These are phyloP conservation scores for Kwoniella sp. DNA, from an alignment of 768 basidiomycete species.

Conservation along the genomic window DNA sequence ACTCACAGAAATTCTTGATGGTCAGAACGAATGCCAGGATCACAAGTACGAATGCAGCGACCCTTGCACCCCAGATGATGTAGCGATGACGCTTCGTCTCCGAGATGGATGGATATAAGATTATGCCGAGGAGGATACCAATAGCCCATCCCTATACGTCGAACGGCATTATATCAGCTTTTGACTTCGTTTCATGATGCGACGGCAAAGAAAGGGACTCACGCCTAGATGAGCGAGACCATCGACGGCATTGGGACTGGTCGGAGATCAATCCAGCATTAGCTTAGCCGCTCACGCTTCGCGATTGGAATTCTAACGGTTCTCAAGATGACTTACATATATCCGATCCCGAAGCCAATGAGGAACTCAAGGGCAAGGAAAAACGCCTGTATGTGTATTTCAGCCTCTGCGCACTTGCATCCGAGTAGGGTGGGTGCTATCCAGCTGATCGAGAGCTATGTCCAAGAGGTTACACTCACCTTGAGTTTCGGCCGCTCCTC, in stretches of 20 bases:
- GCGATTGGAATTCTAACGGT: neutral
- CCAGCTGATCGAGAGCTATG: neutral
- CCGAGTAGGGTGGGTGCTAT: neutral
- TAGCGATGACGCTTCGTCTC: slow-evolving; percentile 70
- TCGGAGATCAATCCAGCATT: neutral
- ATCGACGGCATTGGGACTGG: slow-evolving; percentile 68
- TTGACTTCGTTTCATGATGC: neutral
- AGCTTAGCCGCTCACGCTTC: too few relatives aligned
- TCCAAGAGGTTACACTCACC: slow-evolving; percentile 61
- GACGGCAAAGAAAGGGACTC: slow-evolving; percentile 11
- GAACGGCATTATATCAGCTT: neutral
- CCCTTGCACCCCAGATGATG: slow-evolving; percentile 72
- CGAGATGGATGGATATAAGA: slow-evolving; percentile 88
- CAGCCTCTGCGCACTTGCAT: slow-evolving; percentile 10
- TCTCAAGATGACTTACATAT: slow-evolving; percentile 43
- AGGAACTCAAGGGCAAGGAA: slow-evolving; percentile 85
- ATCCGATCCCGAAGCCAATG: slow-evolving; percentile 75
- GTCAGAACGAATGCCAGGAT: slow-evolving; percentile 81
- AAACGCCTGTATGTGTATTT: slow-evolving; percentile 63
- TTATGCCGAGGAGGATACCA: slow-evolving; percentile 72
- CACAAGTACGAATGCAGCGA: slow-evolving; percentile 73
- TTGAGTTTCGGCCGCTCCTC: slow-evolving; percentile 79
- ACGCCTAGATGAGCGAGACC: slow-evolving; percentile 87
- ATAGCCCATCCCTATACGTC: slow-evolving; percentile 46
- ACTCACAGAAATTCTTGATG: slow-evolving; percentile 74